Percentiles rank a stretch among this genome's conserved stretches.
Conservation (phyloP, 371 early-diverging fungal genomes). For the Rhizopus delemar region DNA sequence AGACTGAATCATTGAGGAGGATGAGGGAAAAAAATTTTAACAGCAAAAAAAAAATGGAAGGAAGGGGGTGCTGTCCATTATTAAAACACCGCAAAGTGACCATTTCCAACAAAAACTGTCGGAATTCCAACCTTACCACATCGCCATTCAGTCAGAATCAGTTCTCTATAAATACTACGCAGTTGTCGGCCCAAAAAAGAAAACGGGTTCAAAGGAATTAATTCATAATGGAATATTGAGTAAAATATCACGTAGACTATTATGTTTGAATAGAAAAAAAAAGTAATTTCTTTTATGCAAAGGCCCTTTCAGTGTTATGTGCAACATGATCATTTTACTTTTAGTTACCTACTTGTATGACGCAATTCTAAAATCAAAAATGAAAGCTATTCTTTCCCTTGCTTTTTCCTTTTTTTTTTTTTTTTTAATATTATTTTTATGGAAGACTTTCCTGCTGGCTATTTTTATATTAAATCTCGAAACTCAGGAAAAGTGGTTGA, state of each 20-base stretch:
- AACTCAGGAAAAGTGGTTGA: constrained; percentile 48
- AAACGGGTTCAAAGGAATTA: too few species aligned
- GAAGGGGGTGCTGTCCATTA: constrained; percentile 1
- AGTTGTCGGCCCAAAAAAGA: too few species aligned
- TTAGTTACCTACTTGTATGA: too few species aligned
- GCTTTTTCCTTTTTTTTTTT: neutral
- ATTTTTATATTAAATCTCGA: constrained; percentile 52
- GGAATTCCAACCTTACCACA: neutral
- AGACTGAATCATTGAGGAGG: neutral
- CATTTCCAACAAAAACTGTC: neutral
- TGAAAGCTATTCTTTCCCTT: neutral
- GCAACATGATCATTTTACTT: too few species aligned
- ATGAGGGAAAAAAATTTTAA: neutral
- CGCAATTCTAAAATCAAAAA: too few species aligned
- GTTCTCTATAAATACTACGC: too few species aligned
- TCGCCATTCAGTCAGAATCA: too few species aligned
- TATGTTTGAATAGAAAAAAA: too few species aligned
- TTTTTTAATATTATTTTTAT: constrained; percentile 5
- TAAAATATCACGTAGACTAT: too few species aligned
- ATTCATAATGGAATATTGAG: too few species aligned
- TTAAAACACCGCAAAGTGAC: neutral
- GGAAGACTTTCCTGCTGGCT: constrained; percentile 49
- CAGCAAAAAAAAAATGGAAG: neutral
- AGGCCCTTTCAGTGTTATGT: too few species aligned
- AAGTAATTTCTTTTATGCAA: too few species aligned